Evolutionary conservation across 1,139 yeast species (phyloP).

Genomic region (Taphrina betulina): DNA sequence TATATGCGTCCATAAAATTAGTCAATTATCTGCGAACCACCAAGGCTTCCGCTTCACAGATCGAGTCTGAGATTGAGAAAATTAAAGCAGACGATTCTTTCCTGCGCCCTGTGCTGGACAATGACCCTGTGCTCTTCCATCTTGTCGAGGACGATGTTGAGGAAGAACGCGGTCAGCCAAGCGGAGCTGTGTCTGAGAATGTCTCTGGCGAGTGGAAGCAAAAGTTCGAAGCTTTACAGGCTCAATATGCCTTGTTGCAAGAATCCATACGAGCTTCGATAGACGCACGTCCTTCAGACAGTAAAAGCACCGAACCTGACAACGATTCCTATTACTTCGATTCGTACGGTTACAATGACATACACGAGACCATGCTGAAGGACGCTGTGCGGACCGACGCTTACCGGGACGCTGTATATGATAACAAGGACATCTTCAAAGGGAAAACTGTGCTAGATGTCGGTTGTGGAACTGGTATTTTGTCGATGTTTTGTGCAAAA

Average conservation of each 20-base stretch:
- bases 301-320: constrained; percentile 40
- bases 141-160: constrained; percentile 39
- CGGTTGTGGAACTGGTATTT: constrained; percentile 61
- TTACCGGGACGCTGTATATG: constrained; percentile 88
- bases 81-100: constrained; percentile 37
- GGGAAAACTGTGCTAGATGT: constrained; percentile 96
- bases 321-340: constrained; percentile 89
- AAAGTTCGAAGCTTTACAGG: constrained; percentile 33
- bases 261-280: constrained; percentile 32
- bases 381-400: constrained; percentile 90
- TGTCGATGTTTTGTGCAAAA: constrained; percentile 59
- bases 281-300: constrained; percentile 3
- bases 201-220: constrained; percentile 20
- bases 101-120: constrained; percentile 40
- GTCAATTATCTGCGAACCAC: constrained; percentile 40
- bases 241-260: constrained; percentile 36
- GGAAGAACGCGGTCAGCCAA: constrained; percentile 32
- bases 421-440: constrained; percentile 84
- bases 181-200: background rate
- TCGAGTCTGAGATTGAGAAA: constrained; percentile 33
- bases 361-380: constrained; percentile 98
- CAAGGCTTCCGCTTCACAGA: constrained; percentile 34
- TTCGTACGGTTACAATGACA: constrained; percentile 95
- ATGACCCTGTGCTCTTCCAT: constrained; percentile 40
- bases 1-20: constrained; percentile 40